Evolutionary conservation across 768 basidiomycete genomes (phyloP).

Genomic region (Mycena metata): DNA sequence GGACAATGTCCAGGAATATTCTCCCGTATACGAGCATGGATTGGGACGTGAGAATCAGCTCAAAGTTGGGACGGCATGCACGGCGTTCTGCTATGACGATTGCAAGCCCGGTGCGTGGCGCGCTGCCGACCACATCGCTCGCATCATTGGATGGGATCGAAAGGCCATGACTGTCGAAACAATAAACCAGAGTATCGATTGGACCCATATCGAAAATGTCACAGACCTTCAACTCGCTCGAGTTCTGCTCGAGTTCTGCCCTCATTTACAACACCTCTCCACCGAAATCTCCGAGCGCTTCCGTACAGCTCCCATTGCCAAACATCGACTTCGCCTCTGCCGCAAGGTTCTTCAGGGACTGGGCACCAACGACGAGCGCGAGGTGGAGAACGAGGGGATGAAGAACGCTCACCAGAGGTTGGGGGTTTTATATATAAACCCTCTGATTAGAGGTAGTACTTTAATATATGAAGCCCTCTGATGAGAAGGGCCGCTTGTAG

Average conservation of each 20-base stretch:
- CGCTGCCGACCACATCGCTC: not conserved
- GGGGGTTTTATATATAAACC: too few species aligned
- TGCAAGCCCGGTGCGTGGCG: not conserved
- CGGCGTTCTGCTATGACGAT: not conserved
- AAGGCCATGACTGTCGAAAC: slow-evolving; percentile 1
- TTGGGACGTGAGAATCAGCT: not conserved
- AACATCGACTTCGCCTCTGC: too few species aligned
- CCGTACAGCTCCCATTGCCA: too few species aligned
- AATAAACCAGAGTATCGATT: not conserved
- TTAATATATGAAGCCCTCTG: too few species aligned
- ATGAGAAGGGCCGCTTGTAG: too few species aligned
- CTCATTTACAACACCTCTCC: too few species aligned
- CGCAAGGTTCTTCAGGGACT: not conserved
- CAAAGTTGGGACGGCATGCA: not conserved
- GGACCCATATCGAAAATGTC: not conserved
- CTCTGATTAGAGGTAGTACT: too few species aligned
- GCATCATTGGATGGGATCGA: not conserved
- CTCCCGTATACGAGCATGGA: not conserved
- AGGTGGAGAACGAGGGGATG: not conserved
- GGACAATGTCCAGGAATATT: not conserved
- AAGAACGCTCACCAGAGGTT: not conserved
- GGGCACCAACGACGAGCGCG: not conserved
- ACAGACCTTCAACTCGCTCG: not conserved
- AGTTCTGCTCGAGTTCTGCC: too few species aligned
- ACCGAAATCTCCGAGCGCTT: too few species aligned